Evolutionary conservation across 345 rosid species (phyloP), one percentile per base, ranked within the genome.

Genomic region (Hevea brasiliensis): DNA sequence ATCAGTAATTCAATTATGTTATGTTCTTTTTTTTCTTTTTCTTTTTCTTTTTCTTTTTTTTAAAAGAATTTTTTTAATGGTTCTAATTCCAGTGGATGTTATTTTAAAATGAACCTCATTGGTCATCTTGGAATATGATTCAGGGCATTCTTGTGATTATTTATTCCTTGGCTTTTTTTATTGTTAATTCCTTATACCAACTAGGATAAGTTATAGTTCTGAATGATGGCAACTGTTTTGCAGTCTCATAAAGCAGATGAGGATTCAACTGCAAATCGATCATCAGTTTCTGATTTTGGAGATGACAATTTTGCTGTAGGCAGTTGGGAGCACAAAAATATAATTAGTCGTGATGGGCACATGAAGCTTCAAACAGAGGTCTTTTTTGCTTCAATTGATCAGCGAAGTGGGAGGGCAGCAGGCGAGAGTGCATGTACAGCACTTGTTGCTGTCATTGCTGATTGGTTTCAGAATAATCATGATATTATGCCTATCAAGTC

Each of bases 371-470:
- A 82, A 61, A 81, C 94, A 6, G 77, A 67, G 66, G 92, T 89
- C 4, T 95, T 95, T 81, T 90, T 87, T 67, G 99, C 97, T 74
- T 95, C 98, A 45, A 95, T 95, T 27, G 98, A 95, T 77, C 99
- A 95, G 83, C 88, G 98, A 60, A 92, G 92, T 50, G 97, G 90
- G 85, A 85, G 80, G 68, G 98, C 99, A 10, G 99, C 92, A 14
- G 98, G 99, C 41, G 98, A 92, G 81, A 89, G 99, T 59, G 99
- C 99, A 0, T 95, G 99, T 66, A 90, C 99, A 4, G 92, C 96
- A 44, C 83, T 92, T n/a, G 99, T 95, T 53, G 99, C 98, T 54
- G 97, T 88, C 67, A 90, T 95, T 74, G 91, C 98, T 24, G 87
- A 95, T 68, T 92, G 99, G 99, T 89, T 95, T 72, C 98, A 88